Conservation (phyloP, 2,329 filamentous ascomycete genomes). For the Xylaria sp. region DNA sequence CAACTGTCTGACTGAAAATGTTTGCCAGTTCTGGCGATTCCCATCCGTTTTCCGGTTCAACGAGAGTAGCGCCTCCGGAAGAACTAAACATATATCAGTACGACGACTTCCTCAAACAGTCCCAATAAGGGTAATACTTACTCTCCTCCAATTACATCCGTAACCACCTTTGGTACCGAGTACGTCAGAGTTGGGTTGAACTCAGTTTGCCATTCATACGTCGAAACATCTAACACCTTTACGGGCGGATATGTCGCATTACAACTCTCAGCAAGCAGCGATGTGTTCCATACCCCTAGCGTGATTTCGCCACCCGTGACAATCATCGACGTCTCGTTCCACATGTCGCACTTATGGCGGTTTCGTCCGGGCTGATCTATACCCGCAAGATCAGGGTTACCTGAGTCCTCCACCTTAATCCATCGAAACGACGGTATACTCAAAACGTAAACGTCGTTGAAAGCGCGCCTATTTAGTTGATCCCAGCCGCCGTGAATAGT, state of each 20-base stretch:
- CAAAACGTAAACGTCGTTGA: constrained; percentile 32
- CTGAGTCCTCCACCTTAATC: constrained; percentile 25
- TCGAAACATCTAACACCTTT: constrained; percentile 29
- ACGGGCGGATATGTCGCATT: constrained; percentile 28
- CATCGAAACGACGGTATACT: constrained; percentile 30
- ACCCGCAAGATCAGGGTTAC: constrained; percentile 26
- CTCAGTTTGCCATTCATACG: constrained; percentile 24
- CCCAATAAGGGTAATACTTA: constrained; percentile 14
- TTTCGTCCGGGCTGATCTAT: constrained; percentile 14
- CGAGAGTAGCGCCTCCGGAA: constrained; percentile 20
- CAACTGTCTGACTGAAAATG: constrained; percentile 26
- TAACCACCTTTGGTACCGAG: constrained; percentile 25
- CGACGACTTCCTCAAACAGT: neutral
- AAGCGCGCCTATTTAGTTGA: neutral
- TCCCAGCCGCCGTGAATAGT: constrained; percentile 30
- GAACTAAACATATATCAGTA: constrained; percentile 16
- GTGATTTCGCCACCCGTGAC: constrained; percentile 24
- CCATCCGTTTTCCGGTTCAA: constrained; percentile 15
- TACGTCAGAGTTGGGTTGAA: constrained; percentile 25
- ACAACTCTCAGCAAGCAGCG: constrained; percentile 5
- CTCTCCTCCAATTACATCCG: constrained; percentile 27
- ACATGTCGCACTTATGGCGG: constrained; percentile 27
- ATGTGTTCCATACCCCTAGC: neutral
- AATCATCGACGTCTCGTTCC: constrained; percentile 29
- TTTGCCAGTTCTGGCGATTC: constrained; percentile 14